Evolutionary conservation across 1,284 basidiomycete genomes (phyloP), one percentile per base, ranked within the genome.

Genomic region (Kalmanozyma brasiliensis): DNA sequence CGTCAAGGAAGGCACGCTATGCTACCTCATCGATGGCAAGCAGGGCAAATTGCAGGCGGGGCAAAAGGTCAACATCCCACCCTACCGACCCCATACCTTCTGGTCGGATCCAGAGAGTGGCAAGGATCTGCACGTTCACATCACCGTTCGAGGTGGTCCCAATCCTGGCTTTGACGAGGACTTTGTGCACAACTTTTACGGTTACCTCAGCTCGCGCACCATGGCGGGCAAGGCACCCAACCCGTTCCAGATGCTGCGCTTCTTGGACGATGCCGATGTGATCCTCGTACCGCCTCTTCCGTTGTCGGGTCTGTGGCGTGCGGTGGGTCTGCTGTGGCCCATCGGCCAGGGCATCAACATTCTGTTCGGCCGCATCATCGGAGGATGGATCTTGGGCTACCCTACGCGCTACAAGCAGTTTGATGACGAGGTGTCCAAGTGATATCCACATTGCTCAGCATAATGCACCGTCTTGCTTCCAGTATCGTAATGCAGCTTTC

Each of bases 111-210:
- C 63, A 4, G 45, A 52, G 4, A 64, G 58, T 2, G 71, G 68
- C 7, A 57, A 70, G 23, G 81, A 82, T 49, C 48, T 82, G 33
- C 76, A 81, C 35, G 77, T 82, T 4, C 60, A 77, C 42, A 79
- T 79, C 42, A 82, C 80, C 24, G 78, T 78, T 11, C 42, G 65
- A 5, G 80, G 82, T 8, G 79, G 82, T 16, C 58, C 57, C 6
- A 81, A 82, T 37, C 66, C 70, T 13, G 80, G 57, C 2, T 81
- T 82, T 47, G 78, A 81, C 52, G 80, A 81, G 26, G 61, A 59
- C 22, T 82, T 83, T 49, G 75, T 81, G 0, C 75, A 76, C 61
- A 79, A 80, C 57, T 80, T 79, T 36, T 80, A 78, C 67, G 73
- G 77, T 45, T 77, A 79, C 52, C 59, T 80, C 34, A 70, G 63